Conservation (phyloP, 208 protist genomes). For the Leishmania mexicana region DNA sequence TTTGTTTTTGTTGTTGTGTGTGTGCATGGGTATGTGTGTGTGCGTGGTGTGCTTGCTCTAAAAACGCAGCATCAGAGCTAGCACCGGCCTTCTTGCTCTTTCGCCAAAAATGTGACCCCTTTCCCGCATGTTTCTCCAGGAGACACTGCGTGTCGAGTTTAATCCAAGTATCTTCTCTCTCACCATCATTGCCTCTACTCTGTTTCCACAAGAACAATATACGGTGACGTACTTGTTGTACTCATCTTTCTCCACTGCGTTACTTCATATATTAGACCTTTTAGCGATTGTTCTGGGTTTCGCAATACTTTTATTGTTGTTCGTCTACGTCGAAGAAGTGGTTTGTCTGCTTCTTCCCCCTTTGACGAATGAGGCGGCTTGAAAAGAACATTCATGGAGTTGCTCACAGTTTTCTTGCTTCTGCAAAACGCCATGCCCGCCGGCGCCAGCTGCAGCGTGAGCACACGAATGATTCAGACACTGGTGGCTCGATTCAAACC, state of each 20-base stretch:
- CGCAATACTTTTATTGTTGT: neutral
- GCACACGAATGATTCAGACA: neutral
- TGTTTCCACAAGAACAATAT: neutral
- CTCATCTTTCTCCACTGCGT: neutral
- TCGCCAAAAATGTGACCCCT: neutral
- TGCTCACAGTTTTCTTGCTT: neutral
- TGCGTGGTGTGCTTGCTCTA: neutral
- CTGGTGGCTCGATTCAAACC: neutral
- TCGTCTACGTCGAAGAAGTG: neutral
- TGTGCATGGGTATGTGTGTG: too few species aligned
- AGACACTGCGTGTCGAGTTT: neutral
- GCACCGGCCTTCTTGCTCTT: neutral
- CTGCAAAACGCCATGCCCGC: constrained; percentile 21
- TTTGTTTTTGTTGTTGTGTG: neutral
- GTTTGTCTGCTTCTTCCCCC: neutral
- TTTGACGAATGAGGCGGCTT: constrained; percentile 5
- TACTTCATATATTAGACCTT: neutral
- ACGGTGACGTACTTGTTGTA: neutral
- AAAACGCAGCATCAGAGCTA: neutral
- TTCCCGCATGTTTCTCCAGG: neutral
- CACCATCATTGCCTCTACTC: neutral
- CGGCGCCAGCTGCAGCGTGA: constrained; percentile 12
- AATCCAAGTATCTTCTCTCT: neutral
- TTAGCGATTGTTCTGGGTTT: neutral
- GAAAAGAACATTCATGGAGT: neutral